phyloP scores from a whole-genome alignment of 2,329 filamentous ascomycete species.

The Fusarium pseudonygamai region DNA sequence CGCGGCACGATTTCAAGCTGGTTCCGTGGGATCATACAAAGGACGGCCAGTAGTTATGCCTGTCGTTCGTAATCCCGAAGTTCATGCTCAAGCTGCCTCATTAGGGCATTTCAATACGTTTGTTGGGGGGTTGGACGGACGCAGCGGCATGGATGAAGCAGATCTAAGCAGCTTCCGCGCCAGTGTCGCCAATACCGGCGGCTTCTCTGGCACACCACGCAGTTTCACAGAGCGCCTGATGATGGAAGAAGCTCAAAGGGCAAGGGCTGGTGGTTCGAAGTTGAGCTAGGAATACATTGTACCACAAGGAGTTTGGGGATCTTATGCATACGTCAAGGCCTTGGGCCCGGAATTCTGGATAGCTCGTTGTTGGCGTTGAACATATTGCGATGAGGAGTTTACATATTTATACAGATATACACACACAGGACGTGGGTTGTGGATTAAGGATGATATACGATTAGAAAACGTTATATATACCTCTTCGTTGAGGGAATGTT shows the following conservation, averaged over 20 bases:
- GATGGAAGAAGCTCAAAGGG: slow-evolving; percentile 56
- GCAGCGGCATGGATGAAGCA: slow-evolving; percentile 58
- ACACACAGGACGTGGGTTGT: slow-evolving; percentile 20
- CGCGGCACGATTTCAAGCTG: slow-evolving; percentile 48
- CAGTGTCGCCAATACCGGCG: slow-evolving; percentile 50
- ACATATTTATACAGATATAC: slow-evolving; percentile 13
- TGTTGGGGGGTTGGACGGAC: slow-evolving; percentile 63
- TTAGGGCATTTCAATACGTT: slow-evolving; percentile 61
- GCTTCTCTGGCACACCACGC: slow-evolving; percentile 55
- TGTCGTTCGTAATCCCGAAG: slow-evolving; percentile 58
- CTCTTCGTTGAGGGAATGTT: slow-evolving; percentile 19
- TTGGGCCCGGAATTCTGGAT: slow-evolving; percentile 34
- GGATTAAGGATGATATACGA: slow-evolving; percentile 11
- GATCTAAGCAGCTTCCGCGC: slow-evolving; percentile 56
- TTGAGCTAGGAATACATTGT: slow-evolving; percentile 30
- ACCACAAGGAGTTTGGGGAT: slow-evolving; percentile 38
- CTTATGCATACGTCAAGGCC: slow-evolving; percentile 35
- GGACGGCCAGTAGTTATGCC: slow-evolving; percentile 63
- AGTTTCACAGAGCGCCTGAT: slow-evolving; percentile 61
- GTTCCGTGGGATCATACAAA: slow-evolving; percentile 64
- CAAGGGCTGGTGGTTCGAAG: slow-evolving; percentile 33
- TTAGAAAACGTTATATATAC: slow-evolving; percentile 24
- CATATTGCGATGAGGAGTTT: slow-evolving; percentile 35
- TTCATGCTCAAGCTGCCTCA: slow-evolving; percentile 59
- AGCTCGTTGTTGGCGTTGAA: slow-evolving; percentile 45